These are phyloP conservation scores for Aspergillus unguis DNA, from an alignment of 2,329 filamentous ascomycete genomes.

Conservation along the genomic window DNA sequence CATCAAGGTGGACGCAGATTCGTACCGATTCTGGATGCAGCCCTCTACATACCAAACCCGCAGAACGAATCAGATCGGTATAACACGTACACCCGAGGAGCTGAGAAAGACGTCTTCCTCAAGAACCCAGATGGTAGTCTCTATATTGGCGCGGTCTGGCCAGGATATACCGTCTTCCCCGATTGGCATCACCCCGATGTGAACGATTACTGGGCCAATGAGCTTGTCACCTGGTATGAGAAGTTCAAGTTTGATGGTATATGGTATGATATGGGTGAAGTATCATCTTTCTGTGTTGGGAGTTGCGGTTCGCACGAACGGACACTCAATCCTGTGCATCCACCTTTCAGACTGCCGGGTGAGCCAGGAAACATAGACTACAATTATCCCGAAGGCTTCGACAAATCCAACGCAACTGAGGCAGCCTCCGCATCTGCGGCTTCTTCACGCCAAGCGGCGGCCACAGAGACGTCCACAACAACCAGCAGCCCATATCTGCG, in stretches of 20 bases:
- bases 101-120: conserved; percentile 49
- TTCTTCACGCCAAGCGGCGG: conserved; percentile 51
- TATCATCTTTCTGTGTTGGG: conserved; percentile 65
- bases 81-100: conserved; percentile 50
- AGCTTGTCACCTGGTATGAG: conserved; percentile 51
- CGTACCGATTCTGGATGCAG: conserved; percentile 59
- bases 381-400: conserved; percentile 67
- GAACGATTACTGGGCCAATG: conserved; percentile 58
- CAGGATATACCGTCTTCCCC: conserved; percentile 59
- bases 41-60: conserved; percentile 70
- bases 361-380: conserved; percentile 60
- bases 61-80: conserved; percentile 64
- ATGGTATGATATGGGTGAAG: conserved; percentile 63
- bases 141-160: conserved; percentile 57
- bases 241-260: conserved; percentile 53
- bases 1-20: conserved; percentile 57
- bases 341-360: conserved; percentile 62
- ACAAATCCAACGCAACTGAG: conserved; percentile 65
- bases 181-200: conserved; percentile 60
- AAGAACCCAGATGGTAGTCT: conserved; percentile 53
- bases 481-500: conserved; percentile 51
- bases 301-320: conserved; percentile 66
- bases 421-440: conserved; percentile 58
- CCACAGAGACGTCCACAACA: conserved; percentile 26
- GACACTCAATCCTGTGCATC: conserved; percentile 65